Evolutionary conservation across 805 yeast species (phyloP), one percentile per base, ranked within the genome.

Genomic region (Saccharomycopsis synnaedendra): DNA sequence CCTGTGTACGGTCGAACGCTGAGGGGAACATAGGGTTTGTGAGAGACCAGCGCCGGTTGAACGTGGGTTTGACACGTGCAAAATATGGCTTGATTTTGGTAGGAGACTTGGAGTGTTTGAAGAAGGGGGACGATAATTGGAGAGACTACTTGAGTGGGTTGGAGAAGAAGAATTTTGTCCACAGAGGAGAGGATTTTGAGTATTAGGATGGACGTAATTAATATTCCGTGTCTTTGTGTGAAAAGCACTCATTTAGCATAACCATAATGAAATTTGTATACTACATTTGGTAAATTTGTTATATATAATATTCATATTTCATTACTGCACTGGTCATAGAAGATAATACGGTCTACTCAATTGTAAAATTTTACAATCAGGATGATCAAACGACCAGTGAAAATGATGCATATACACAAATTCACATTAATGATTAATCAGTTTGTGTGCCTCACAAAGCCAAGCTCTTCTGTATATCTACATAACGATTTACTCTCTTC

Each of bases 31-130:
- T 88, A 56, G 96, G 96, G 5, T 87, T 88, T 64, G 70, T 87
- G 60, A 75, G 80, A 54, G 96, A 87, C 57, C 85, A 88, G 29
- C 72, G 95, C 60, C 82, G 96, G 66, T 63, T 87, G 60, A 87
- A 87, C 61, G 96, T 88, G 49, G 96, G 95, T 4, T 68, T 87
- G 44, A 87, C 96, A 1, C 77, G 96, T 64, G 95, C 96, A 30
- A 81, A 75, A 60, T 86, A 77, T 59, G 96, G 96, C 4, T 63
- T 87, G 53, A 68, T 80, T 42, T 65, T 82, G 3, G 64, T 78
- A 38, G 89, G 89, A n/a, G 78, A 81, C 57, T 63, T 73, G 38
- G 68, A 68, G 33, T 68, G 78, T 42, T 59, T 82, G 59, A 56
- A 58, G 32, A 56, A 58, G 5, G 75, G 79, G 5, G 73, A 69